Base-by-base conservation (phyloP, 192 early-diverging fungal genomes). In the Linnemannia exigua region DNA sequence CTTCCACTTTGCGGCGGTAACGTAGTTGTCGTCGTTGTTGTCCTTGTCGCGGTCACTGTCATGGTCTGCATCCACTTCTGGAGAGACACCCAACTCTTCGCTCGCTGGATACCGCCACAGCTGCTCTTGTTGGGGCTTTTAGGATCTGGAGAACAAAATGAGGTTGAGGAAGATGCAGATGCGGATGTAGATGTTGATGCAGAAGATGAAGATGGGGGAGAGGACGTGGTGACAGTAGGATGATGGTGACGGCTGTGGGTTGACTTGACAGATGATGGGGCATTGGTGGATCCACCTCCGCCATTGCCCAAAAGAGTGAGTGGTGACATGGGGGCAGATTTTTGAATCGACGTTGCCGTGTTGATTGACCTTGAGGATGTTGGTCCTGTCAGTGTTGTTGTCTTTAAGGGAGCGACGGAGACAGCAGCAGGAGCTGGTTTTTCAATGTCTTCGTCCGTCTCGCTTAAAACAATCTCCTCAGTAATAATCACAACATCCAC, bases 251-350 rank as follows among this genome's bases (percentile, higher is more conserved):
- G n/a, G n/a, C n/a, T n/a, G n/a, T n/a, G 25, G 52, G 36, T n/a
- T 4, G 50, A 20, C 25, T 41, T 37, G 51, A 25, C 35, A 5
- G 50, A 41, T 22, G 51, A 22, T 8, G 33, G 20, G 17, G 36
- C 37, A 25, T n/a, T n/a, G n/a, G n/a, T n/a, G n/a, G n/a, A n/a
- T n/a, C n/a, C n/a, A n/a, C n/a, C n/a, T n/a, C n/a, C n/a, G n/a
- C n/a, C n/a, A n/a, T n/a, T n/a, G n/a, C n/a, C n/a, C n/a, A n/a
- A n/a, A n/a, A n/a, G 1, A 17, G 66, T 41, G 5, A 37, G 8
- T 0, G 81, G 72, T 9, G 76, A 83, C 47, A 83, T 61, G 1
- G 48, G 71, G 2, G 81, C 81, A 7, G 81, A 77, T 61, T 77
- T 83, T 50, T 77, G 76, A 41, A 83, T 83, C 72, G 44, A 74